Percentiles rank a stretch among this genome's conserved stretches.
Evolutionary conservation across 176 grass and related monocot genomes (phyloP).

Genomic region (Oropetium thomaeum): DNA sequence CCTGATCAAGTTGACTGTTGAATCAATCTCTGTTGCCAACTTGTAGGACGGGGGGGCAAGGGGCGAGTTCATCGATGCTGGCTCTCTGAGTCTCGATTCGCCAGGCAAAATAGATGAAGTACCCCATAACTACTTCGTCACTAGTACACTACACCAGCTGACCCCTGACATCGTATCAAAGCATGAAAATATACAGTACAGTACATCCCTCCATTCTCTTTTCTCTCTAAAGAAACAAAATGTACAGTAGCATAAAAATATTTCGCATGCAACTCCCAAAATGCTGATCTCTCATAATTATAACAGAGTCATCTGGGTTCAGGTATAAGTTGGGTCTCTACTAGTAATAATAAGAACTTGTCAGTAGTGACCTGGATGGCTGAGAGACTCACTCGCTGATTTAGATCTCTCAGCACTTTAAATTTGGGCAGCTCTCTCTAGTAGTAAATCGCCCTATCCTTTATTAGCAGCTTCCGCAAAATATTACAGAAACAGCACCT

Average conservation of each 20-base stretch:
- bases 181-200: neutral
- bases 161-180: neutral
- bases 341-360: neutral
- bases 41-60: neutral
- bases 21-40: neutral
- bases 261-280: no score
- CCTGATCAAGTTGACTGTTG: slow-evolving; percentile 1
- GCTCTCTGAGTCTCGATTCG: neutral
- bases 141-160: neutral
- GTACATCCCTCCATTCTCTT: no score
- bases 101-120: neutral
- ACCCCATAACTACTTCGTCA: neutral
- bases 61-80: neutral
- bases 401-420: slow-evolving; percentile 21
- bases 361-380: neutral
- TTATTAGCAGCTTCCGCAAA: neutral
- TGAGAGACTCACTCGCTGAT: neutral
- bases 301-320: no score
- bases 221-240: no score
- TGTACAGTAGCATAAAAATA: no score
- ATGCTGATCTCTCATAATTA: no score
- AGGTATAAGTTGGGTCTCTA: neutral
- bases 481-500: neutral
- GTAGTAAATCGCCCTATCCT: neutral
- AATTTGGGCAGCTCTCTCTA: neutral